phyloP scores from a whole-genome alignment of 2,329 filamentous ascomycete genomes.

The Didymella sp. region DNA sequence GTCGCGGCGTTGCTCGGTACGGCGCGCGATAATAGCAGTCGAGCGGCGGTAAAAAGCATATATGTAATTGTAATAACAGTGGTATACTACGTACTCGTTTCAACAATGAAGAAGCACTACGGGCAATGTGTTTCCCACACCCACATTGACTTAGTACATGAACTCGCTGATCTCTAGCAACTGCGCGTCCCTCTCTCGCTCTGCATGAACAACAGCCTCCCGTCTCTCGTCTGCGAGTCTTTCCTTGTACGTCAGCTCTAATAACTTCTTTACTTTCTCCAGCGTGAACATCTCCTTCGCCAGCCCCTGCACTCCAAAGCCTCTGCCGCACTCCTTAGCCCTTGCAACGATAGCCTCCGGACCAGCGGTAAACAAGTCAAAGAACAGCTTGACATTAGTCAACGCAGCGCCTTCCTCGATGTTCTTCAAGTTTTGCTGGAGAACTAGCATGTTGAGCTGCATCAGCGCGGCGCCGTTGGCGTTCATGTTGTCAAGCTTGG shows the following conservation, averaged over 20 bases:
- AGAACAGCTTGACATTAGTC: conserved; percentile 70
- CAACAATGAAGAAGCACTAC: neutral
- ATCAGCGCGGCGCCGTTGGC: conserved; percentile 81
- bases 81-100: conserved; percentile 3
- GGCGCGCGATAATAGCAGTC: too few species aligned
- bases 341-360: conserved; percentile 69
- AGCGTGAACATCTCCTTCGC: conserved; percentile 44
- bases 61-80: neutral
- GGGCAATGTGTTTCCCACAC: neutral
- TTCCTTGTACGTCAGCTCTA: conserved; percentile 52
- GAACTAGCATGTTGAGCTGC: conserved; percentile 90
- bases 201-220: conserved; percentile 69
- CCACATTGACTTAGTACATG: conserved; percentile 57
- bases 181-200: conserved; percentile 74
- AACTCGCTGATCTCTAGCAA: conserved; percentile 73
- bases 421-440: conserved; percentile 97
- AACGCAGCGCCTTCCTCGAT: conserved; percentile 76
- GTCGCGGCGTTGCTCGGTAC: neutral
- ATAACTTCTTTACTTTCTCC: conserved; percentile 51
- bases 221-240: conserved; percentile 70
- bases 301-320: conserved; percentile 36
- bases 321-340: conserved; percentile 58
- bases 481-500: conserved; percentile 82
- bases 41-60: neutral
- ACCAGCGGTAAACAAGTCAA: conserved; percentile 70